Conservation (phyloP, 1,139 yeast species). For the Pichia sp. region DNA sequence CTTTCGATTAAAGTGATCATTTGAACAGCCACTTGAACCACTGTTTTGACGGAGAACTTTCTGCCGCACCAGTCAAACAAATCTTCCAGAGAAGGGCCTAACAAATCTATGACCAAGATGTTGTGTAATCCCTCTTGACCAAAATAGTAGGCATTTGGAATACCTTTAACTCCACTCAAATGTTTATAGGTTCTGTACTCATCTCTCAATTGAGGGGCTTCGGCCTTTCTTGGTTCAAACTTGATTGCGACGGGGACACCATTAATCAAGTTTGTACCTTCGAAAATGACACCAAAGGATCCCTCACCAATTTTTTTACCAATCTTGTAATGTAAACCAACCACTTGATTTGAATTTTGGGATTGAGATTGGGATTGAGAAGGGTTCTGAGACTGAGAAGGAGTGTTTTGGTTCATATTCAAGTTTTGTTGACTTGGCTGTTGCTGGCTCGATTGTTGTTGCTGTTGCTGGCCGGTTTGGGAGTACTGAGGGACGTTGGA, state of each 20-base stretch:
- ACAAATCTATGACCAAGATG: slow-evolving; percentile 83
- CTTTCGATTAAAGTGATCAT: slow-evolving; percentile 84
- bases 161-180: slow-evolving; percentile 55
- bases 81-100: slow-evolving; percentile 95
- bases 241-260: slow-evolving; percentile 76
- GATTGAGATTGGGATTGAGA: slow-evolving; percentile 8
- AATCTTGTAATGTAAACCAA: slow-evolving; percentile 73
- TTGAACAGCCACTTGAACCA: slow-evolving; percentile 85
- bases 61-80: slow-evolving; percentile 98
- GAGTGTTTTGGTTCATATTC: background rate
- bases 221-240: slow-evolving; percentile 74
- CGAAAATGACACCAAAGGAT: slow-evolving; percentile 77
- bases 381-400: slow-evolving; percentile 3
- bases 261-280: slow-evolving; percentile 71
- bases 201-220: slow-evolving; percentile 75
- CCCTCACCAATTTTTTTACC: slow-evolving; percentile 86
- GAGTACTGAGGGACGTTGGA: slow-evolving; percentile 29
- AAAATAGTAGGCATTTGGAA: slow-evolving; percentile 75
- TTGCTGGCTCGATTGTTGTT: slow-evolving; percentile 4
- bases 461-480: slow-evolving; percentile 11
- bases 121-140: slow-evolving; percentile 98
- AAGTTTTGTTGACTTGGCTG: slow-evolving; percentile 9
- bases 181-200: slow-evolving; percentile 72
- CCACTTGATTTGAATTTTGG: slow-evolving; percentile 44
- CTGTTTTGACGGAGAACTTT: slow-evolving; percentile 79